These are phyloP conservation scores for Cystofilobasidium macerans DNA, from an alignment of 768 basidiomycete genomes.

Conservation along the genomic window DNA sequence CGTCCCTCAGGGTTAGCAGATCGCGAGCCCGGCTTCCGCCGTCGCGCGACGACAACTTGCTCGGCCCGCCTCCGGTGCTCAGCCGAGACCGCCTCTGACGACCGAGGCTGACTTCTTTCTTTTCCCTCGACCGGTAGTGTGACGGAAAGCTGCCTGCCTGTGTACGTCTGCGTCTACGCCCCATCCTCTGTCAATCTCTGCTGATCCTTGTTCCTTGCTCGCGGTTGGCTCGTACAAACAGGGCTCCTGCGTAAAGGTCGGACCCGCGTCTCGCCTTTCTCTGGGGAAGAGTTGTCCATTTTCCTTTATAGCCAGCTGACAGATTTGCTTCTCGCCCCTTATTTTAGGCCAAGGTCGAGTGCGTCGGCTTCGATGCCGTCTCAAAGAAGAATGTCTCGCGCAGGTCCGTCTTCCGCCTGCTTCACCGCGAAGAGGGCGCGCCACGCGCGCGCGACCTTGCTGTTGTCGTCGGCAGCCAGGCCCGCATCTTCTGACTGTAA, in stretches of 20 bases:
- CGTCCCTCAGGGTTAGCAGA: slow-evolving; percentile 1
- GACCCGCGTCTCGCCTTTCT: neutral
- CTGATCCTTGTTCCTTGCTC: neutral
- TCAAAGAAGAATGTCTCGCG: slow-evolving; percentile 39
- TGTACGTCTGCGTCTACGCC: slow-evolving; percentile 21
- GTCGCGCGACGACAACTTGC: neutral
- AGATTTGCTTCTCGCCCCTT: neutral
- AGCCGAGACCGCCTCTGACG: too few species aligned
- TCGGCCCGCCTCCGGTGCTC: too few species aligned
- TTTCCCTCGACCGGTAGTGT: slow-evolving; percentile 29
- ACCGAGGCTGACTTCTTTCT: neutral
- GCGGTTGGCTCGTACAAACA: neutral
- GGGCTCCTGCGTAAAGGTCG: slow-evolving; percentile 18
- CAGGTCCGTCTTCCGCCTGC: slow-evolving; percentile 32
- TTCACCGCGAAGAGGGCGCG: too few species aligned
- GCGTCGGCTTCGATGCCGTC: slow-evolving; percentile 40
- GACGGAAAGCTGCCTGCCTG: slow-evolving; percentile 40
- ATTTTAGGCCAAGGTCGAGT: slow-evolving; percentile 38
- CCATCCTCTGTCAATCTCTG: neutral
- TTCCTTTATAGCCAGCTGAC: neutral
- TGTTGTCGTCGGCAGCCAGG: neutral
- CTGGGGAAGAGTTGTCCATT: neutral
- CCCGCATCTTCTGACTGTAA: too few species aligned
- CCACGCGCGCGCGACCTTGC: neutral
- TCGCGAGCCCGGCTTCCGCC: neutral